Percentiles rank a stretch among this genome's conserved stretches.
Evolutionary conservation across 176 grass and related monocot genomes (phyloP).

Genomic region (Carex pumila): DNA sequence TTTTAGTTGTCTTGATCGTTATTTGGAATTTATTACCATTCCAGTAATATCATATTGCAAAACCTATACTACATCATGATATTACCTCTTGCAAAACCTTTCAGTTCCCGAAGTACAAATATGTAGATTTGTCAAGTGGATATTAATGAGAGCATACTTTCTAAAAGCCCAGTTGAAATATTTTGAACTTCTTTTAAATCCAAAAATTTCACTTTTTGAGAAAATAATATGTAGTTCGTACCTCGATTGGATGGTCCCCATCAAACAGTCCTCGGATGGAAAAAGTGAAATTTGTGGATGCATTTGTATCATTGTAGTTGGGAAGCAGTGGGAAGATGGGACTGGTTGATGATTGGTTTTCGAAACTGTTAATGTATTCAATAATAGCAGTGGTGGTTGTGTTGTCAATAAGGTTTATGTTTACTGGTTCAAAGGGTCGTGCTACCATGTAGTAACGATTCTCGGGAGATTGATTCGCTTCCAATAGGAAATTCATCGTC

Average conservation of each 20-base stretch:
- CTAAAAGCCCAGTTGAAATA: too few relatives aligned
- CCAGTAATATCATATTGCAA: too few relatives aligned
- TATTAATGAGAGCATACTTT: too few relatives aligned
- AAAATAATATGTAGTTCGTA: neutral
- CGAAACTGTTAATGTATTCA: slow-evolving; percentile 34
- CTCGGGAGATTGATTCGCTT: slow-evolving; percentile 24
- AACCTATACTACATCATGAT: too few relatives aligned
- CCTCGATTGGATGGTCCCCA: neutral
- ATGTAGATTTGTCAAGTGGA: too few relatives aligned
- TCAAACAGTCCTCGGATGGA: slow-evolving; percentile 27
- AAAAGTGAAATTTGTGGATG: slow-evolving; percentile 45
- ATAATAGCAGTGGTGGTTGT: slow-evolving; percentile 45
- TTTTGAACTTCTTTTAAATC: too few relatives aligned
- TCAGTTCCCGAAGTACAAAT: too few relatives aligned
- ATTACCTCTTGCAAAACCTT: too few relatives aligned
- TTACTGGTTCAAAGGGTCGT: slow-evolving; percentile 19
- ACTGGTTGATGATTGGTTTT: neutral
- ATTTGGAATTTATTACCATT: too few relatives aligned
- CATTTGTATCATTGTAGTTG: slow-evolving; percentile 29
- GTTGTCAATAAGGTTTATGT: slow-evolving; percentile 22
- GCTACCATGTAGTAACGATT: slow-evolving; percentile 74
- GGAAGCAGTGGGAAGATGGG: slow-evolving; percentile 52
- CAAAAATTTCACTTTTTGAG: too few relatives aligned
- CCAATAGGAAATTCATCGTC: slow-evolving; percentile 67
- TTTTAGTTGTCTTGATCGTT: neutral